Evolutionary conservation across 2,329 filamentous ascomycete genomes (phyloP).

Genomic region (Dactylonectria estremocensis): DNA sequence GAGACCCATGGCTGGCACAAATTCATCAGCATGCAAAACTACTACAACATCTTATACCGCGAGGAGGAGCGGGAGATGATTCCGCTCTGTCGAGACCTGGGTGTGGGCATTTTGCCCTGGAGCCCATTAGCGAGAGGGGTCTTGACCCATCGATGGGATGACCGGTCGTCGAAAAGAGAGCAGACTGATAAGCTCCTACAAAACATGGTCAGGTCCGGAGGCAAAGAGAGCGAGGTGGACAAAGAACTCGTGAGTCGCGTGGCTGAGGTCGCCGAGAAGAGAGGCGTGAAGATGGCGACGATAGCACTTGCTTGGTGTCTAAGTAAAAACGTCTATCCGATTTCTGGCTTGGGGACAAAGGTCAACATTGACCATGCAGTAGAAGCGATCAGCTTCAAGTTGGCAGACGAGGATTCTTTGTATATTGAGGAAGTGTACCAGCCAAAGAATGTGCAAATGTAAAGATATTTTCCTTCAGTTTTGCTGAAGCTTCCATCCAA

Average conservation of each 20-base stretch:
- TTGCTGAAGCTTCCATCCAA: too few species aligned
- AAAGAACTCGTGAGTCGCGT: slow-evolving; percentile 51
- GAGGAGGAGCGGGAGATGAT: slow-evolving; percentile 68
- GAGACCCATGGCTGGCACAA: slow-evolving; percentile 70
- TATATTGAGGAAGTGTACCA: slow-evolving; percentile 75
- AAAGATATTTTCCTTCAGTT: too few species aligned
- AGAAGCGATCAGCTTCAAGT: slow-evolving; percentile 58
- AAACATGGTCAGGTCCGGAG: slow-evolving; percentile 26
- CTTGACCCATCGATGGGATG: slow-evolving; percentile 46
- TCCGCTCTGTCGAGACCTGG: slow-evolving; percentile 54
- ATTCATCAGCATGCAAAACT: slow-evolving; percentile 73
- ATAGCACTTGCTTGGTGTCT: slow-evolving; percentile 77
- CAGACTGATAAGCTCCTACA: slow-evolving; percentile 25
- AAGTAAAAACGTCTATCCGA: slow-evolving; percentile 69
- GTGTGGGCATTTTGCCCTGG: slow-evolving; percentile 56
- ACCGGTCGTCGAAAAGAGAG: slow-evolving; percentile 26
- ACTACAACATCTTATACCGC: slow-evolving; percentile 71
- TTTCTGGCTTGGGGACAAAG: slow-evolving; percentile 72
- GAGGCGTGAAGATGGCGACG: slow-evolving; percentile 73
- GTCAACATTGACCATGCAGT: slow-evolving; percentile 75
- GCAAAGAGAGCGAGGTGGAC: slow-evolving; percentile 39
- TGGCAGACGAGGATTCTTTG: slow-evolving; percentile 72
- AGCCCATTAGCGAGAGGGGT: slow-evolving; percentile 52
- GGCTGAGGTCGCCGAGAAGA: slow-evolving; percentile 71
- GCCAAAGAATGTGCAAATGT: slow-evolving; percentile 48